Evolutionary conservation across 768 basidiomycete species (phyloP).

Genomic region (Amyloporia xantha): DNA sequence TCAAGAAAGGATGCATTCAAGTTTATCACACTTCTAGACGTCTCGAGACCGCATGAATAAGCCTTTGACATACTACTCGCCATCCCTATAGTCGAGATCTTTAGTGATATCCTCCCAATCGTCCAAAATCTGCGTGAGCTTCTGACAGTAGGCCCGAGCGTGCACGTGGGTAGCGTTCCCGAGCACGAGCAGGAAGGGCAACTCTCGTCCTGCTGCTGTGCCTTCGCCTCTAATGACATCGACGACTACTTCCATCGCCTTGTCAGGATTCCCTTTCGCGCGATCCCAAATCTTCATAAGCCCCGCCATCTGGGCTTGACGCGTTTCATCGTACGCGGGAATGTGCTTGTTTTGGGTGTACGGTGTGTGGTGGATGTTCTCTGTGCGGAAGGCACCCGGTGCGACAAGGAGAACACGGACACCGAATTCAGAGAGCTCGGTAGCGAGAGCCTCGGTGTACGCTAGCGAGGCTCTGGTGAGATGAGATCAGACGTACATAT

Average conservation of each 20-base stretch:
- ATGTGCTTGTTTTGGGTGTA: conserved; percentile 33
- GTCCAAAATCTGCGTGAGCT: conserved; percentile 40
- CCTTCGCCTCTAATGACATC: conserved; percentile 46
- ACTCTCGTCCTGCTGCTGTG: conserved; percentile 35
- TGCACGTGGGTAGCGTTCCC: conserved; percentile 49
- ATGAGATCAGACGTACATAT: no score
- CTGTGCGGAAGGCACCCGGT: conserved; percentile 58
- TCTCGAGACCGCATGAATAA: neutral
- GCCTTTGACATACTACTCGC: neutral
- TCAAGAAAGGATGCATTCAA: no score
- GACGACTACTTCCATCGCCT: conserved; percentile 45
- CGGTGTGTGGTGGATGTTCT: conserved; percentile 39
- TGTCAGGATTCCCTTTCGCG: conserved; percentile 51
- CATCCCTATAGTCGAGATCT: conserved; percentile 20
- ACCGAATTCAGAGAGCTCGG: conserved; percentile 47
- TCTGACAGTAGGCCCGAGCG: conserved; percentile 40
- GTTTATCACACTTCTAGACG: no score
- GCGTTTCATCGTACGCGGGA: conserved; percentile 40
- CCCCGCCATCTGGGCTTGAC: conserved; percentile 24
- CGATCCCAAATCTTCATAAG: conserved; percentile 34
- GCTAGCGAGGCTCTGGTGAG: conserved; percentile 6
- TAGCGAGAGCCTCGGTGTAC: conserved; percentile 44
- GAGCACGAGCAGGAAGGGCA: conserved; percentile 43
- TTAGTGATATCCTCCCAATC: conserved; percentile 45
- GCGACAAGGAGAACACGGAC: conserved; percentile 55